phyloP scores from a whole-genome alignment of 179 eudicot species.

The Actinidia chinensis region DNA sequence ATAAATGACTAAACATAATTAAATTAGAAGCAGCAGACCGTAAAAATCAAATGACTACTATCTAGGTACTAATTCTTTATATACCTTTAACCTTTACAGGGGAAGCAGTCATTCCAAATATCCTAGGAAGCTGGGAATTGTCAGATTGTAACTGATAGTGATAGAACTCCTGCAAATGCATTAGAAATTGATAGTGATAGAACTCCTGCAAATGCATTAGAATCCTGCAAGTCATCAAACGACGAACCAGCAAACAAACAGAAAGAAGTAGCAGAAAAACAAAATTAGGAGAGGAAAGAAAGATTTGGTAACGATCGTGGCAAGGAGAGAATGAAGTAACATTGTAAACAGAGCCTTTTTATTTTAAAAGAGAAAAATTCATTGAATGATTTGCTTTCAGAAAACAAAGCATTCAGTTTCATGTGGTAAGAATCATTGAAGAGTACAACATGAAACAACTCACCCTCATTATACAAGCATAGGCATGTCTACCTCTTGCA shows the following conservation, averaged over 20 bases:
- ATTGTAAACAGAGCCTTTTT: too few species aligned
- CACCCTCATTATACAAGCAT: slow-evolving; percentile 87
- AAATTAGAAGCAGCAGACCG: background rate
- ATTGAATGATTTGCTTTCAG: too few species aligned
- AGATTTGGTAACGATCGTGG: too few species aligned
- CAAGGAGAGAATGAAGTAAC: background rate
- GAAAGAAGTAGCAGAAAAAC: background rate
- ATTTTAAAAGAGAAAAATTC: too few species aligned
- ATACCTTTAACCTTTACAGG: slow-evolving; percentile 83
- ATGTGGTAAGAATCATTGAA: background rate
- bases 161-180: slow-evolving; percentile 68
- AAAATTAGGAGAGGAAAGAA: background rate
- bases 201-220: slow-evolving; percentile 56
- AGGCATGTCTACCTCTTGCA: slow-evolving; percentile 69
- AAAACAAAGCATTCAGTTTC: background rate
- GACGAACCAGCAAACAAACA: background rate
- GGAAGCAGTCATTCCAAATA: slow-evolving; percentile 97
- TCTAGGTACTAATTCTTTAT: background rate
- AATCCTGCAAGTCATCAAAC: slow-evolving; percentile 2
- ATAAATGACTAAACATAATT: background rate
- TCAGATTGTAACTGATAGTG: slow-evolving; percentile 39
- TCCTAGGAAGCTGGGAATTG: slow-evolving; percentile 63
- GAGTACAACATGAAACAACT: slow-evolving; percentile 1
- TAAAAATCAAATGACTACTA: background rate
- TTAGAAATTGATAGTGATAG: slow-evolving; percentile 56